These are phyloP conservation scores for Chaetomiaceae sp. DNA, from an alignment of 2,329 filamentous ascomycete species.

Conservation along the genomic window DNA sequence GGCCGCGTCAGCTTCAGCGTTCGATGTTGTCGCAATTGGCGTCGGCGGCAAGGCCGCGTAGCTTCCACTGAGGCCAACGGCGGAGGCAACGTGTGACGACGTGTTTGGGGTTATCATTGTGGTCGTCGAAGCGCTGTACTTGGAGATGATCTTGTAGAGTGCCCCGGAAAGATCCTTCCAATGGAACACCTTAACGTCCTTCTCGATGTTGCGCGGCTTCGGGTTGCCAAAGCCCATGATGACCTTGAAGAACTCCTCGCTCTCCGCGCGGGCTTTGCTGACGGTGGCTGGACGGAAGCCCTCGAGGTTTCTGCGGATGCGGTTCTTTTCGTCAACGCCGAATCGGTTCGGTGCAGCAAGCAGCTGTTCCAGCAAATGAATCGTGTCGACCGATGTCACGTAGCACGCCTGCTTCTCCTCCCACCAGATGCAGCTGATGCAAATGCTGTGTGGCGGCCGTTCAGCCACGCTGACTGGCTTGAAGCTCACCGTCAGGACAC, in stretches of 20 bases:
- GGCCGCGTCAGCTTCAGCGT: conserved; percentile 27
- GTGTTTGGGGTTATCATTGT: conserved; percentile 21
- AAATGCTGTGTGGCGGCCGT: conserved; percentile 75
- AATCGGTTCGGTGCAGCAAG: conserved; percentile 71
- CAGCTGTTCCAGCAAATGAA: conserved; percentile 86
- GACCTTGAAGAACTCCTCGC: conserved; percentile 96
- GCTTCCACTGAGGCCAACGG: conserved; percentile 31
- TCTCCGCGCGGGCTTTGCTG: conserved; percentile 85
- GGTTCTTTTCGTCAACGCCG: conserved; percentile 96
- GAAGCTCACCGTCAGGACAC: conserved; percentile 75
- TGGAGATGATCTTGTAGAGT: conserved; percentile 96
- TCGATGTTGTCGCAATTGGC: conserved; percentile 30
- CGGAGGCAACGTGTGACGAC: conserved; percentile 36
- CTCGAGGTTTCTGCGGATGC: conserved; percentile 91
- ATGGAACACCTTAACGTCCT: conserved; percentile 97
- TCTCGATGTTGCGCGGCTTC: conserved; percentile 96
- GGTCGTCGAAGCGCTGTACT: conserved; percentile 59
- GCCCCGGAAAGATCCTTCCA: conserved; percentile 87
- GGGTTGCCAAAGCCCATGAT: conserved; percentile 97
- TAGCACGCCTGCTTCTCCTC: conserved; percentile 84
- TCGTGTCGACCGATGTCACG: conserved; percentile 95
- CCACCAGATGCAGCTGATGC: conserved; percentile 98
- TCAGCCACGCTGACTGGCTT: conserved; percentile 72
- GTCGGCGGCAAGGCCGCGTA: conserved; percentile 45
- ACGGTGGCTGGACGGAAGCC: conserved; percentile 90